A percentile compares a stretch with the other conserved stretches of the same genome.
Evolutionary conservation across 805 yeast genomes (phyloP).

Genomic region (Saccharomycopsis sp.): DNA sequence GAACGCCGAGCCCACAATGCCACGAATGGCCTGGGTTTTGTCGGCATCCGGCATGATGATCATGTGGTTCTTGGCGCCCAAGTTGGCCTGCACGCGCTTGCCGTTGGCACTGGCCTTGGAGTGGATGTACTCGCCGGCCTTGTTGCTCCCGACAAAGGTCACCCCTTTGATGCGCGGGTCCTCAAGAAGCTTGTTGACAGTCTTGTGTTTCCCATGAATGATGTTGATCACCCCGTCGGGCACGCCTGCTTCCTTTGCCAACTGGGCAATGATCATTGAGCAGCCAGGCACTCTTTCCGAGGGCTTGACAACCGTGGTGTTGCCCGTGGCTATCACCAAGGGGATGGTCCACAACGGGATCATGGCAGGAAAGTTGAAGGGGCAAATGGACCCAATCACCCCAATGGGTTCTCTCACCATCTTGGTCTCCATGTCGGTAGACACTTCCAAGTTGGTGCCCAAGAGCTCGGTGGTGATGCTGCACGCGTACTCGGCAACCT

Average conservation of each 20-base stretch:
- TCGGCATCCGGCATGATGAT: slow-evolving; percentile 67
- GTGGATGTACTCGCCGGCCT: slow-evolving; percentile 69
- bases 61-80: slow-evolving; percentile 75
- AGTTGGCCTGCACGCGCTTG: slow-evolving; percentile 67
- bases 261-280: slow-evolving; percentile 63
- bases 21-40: slow-evolving; percentile 51
- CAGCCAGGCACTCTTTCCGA: slow-evolving; percentile 79
- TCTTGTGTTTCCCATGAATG: slow-evolving; percentile 64
- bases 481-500: slow-evolving; percentile 71
- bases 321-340: slow-evolving; percentile 56
- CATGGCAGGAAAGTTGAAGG: slow-evolving; percentile 82
- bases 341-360: slow-evolving; percentile 53
- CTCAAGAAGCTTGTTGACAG: slow-evolving; percentile 60
- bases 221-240: slow-evolving; percentile 67
- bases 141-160: slow-evolving; percentile 73
- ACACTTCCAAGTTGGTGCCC: slow-evolving; percentile 57
- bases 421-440: slow-evolving; percentile 67
- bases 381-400: slow-evolving; percentile 68
- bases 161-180: slow-evolving; percentile 71
- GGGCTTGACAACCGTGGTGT: slow-evolving; percentile 62
- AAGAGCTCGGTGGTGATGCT: slow-evolving; percentile 49
- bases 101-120: slow-evolving; percentile 57
- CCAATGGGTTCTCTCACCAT: slow-evolving; percentile 68
- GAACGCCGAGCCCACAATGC: slow-evolving; percentile 66
- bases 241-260: slow-evolving; percentile 63